Evolutionary conservation across 176 grass and related monocot species (phyloP).

Genomic region (Echinochloa phyllopogon): DNA sequence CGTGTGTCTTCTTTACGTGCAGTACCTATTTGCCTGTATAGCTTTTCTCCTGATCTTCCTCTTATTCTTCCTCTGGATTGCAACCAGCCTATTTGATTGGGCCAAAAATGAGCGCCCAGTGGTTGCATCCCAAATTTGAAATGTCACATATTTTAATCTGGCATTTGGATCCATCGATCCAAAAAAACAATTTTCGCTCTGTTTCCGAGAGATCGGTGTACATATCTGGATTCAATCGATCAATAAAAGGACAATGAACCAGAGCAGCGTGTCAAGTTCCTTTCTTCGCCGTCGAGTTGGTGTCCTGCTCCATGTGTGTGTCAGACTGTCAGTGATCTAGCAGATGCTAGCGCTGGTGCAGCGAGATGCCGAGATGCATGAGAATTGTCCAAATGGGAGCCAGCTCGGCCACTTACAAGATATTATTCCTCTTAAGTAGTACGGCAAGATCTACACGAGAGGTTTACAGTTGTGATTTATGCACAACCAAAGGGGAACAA

Average conservation of each 20-base stretch:
- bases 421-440: conserved; percentile 40
- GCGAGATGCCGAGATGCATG: too few species aligned
- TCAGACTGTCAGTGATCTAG: conserved; percentile 1
- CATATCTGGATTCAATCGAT: conserved; percentile 31
- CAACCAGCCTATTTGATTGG: conserved; percentile 10
- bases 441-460: conserved; percentile 42
- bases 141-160: conserved; percentile 59
- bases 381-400: conserved; percentile 26
- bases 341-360: neutral
- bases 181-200: neutral
- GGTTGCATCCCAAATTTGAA: conserved; percentile 44
- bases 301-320: conserved; percentile 37
- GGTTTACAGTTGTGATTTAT: conserved; percentile 19
- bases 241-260: conserved; percentile 17
- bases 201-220: conserved; percentile 41
- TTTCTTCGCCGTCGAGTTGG: conserved; percentile 33
- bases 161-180: conserved; percentile 48
- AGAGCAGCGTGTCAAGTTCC: conserved; percentile 33
- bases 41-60: neutral
- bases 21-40: conserved; percentile 38
- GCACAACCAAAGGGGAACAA: neutral
- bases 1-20: neutral
- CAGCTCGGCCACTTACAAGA: conserved; percentile 35
- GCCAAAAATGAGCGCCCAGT: conserved; percentile 47
- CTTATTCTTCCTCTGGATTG: conserved; percentile 7